Evolutionary conservation across 2,329 filamentous ascomycete genomes (phyloP).

Genomic region (Pseudocercospora pini-densiflorae): DNA sequence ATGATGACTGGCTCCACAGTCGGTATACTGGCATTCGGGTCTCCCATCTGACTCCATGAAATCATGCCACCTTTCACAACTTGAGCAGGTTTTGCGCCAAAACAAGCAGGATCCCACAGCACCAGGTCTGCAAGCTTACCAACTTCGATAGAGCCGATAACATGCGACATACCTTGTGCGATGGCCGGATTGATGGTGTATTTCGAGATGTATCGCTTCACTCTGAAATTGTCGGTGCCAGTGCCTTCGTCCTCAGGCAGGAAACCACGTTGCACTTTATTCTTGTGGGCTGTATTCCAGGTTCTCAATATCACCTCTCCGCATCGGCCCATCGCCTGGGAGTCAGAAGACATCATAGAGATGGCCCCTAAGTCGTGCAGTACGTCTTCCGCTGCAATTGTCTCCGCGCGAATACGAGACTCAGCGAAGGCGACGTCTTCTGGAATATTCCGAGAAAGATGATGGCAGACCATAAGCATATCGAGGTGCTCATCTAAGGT

Average conservation of each 20-base stretch:
- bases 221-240: slow-evolving; percentile 85
- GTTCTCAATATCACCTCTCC: slow-evolving; percentile 92
- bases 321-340: slow-evolving; percentile 94
- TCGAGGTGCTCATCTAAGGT: slow-evolving; percentile 96
- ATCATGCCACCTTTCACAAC: slow-evolving; percentile 91
- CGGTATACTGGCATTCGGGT: slow-evolving; percentile 69
- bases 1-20: slow-evolving; percentile 84
- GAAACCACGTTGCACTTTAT: slow-evolving; percentile 80
- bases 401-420: slow-evolving; percentile 91
- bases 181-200: slow-evolving; percentile 95
- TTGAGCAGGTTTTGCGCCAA: slow-evolving; percentile 81
- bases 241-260: slow-evolving; percentile 79
- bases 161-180: slow-evolving; percentile 84
- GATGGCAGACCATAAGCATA: slow-evolving; percentile 99
- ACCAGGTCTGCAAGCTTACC: slow-evolving; percentile 91
- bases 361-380: slow-evolving; percentile 94
- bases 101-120: slow-evolving; percentile 82
- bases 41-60: slow-evolving; percentile 76
- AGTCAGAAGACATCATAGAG: slow-evolving; percentile 96
- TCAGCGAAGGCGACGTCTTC: slow-evolving; percentile 97
- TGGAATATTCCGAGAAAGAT: slow-evolving; percentile 87
- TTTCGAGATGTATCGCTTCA: slow-evolving; percentile 92
- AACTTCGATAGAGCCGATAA: slow-evolving; percentile 84
- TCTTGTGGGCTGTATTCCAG: slow-evolving; percentile 98
- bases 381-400: slow-evolving; percentile 95